Conservation (phyloP, 2,329 filamentous ascomycete species). For the Monilinia laxa region DNA sequence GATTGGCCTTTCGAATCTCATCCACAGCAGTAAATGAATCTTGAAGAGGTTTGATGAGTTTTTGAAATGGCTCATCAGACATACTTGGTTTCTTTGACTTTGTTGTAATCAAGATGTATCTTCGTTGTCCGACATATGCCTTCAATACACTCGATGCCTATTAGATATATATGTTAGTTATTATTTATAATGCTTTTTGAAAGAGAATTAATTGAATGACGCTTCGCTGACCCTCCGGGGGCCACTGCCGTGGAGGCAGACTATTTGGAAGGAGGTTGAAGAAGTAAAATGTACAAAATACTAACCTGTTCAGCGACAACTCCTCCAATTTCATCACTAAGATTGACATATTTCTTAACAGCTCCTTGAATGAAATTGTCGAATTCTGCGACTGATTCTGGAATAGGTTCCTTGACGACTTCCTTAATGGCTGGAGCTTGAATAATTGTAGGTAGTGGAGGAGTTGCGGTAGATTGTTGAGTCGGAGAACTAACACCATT, state of each 20-base stretch:
- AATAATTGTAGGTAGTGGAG: conserved; percentile 9
- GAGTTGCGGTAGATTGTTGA: neutral
- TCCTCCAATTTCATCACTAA: conserved; percentile 76
- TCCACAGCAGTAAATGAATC: conserved; percentile 75
- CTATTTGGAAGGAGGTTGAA: neutral
- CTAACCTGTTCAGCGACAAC: conserved; percentile 77
- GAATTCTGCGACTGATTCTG: conserved; percentile 82
- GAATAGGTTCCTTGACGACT: conserved; percentile 55
- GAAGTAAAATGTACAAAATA: neutral
- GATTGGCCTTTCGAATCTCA: conserved; percentile 78
- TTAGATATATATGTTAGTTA: conserved; percentile 25
- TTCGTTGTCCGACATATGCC: conserved; percentile 81
- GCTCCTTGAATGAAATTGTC: conserved; percentile 73
- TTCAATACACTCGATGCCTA: conserved; percentile 54
- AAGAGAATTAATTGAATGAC: neutral
- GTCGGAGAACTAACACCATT: conserved; percentile 43
- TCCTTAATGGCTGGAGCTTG: conserved; percentile 30
- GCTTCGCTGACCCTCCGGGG: neutral
- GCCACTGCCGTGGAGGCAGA: neutral
- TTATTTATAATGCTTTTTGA: neutral
- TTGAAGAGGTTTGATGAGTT: conserved; percentile 84
- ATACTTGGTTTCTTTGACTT: conserved; percentile 90
- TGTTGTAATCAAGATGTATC: conserved; percentile 82
- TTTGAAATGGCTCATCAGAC: conserved; percentile 61
- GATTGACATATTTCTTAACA: conserved; percentile 73